Evolutionary conservation across 768 basidiomycete genomes (phyloP).

Genomic region (Bullera alba): DNA sequence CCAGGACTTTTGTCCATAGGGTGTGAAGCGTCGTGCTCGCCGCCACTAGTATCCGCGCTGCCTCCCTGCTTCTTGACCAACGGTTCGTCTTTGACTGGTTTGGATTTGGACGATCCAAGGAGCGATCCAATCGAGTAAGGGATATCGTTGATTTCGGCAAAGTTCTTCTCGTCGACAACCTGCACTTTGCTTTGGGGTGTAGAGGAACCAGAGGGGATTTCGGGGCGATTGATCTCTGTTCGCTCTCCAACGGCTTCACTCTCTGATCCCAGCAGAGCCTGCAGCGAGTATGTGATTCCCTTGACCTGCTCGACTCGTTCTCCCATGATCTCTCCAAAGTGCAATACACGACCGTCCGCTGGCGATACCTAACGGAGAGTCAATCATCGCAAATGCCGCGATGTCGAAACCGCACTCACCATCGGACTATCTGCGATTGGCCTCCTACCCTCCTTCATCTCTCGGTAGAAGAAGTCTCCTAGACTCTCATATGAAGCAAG

Average conservation of each 20-base stretch:
- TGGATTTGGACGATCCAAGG: conserved; percentile 52
- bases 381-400: not conserved
- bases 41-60: conserved; percentile 9
- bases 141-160: conserved; percentile 95
- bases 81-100: conserved; percentile 7
- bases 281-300: conserved; percentile 91
- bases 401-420: conserved; percentile 49
- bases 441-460: conserved; percentile 69
- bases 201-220: not conserved
- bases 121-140: conserved; percentile 89
- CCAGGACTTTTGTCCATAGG: not conserved
- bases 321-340: conserved; percentile 77
- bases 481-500: conserved; percentile 72
- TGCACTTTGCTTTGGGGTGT: conserved; percentile 3
- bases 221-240: conserved; percentile 7
- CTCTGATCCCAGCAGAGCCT: conserved; percentile 71
- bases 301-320: conserved; percentile 91
- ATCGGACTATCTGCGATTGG: conserved; percentile 68
- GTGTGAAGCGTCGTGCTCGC: conserved; percentile 52
- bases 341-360: conserved; percentile 85
- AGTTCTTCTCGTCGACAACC: conserved; percentile 71
- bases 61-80: conserved; percentile 17
- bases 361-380: conserved; percentile 64
- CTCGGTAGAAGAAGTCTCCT: conserved; percentile 94
- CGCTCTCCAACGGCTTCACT: conserved; percentile 24